Evolutionary conservation across 257 asterid genomes (phyloP), one percentile per base, ranked within the genome.

Genomic region (Linderniella brevidens): DNA sequence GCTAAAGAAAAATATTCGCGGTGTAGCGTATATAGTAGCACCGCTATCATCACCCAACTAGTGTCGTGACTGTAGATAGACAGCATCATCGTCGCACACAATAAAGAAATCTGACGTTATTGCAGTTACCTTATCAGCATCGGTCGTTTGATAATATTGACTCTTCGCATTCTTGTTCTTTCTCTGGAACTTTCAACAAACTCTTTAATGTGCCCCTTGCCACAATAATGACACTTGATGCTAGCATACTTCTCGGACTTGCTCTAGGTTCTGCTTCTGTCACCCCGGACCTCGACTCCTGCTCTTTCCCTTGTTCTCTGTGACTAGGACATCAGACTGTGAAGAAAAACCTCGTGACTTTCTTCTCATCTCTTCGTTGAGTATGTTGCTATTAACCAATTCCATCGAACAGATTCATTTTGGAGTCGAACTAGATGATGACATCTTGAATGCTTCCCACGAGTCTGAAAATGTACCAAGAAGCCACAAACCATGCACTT

Each of bases 311-410:
- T 10, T 40, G 9, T 40, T 12, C 45, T 40, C 45, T 40, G 3
- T 14, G 16, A 1, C 45, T 14, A 40, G 16, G n/a, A 40, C n/a
- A 12, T 10, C 45, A 10, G 45, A 4, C 16, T 40, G 45, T 10
- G 11, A 4, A 40, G 3, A 40, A 3, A 11, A 40, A 40, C 45
- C 16, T 10, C 6, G 11, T 10, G 45, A 11, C 16, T 40, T 40
- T 14, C 45, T 40, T 40, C 9, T 40, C 45, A 40, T 40, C 45
- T 40, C 45, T 11, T 55, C 54, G 41, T 40, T 40, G 5, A 40
- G 16, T 0, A 40, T 10, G n/a, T 0, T 14, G 45, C 45, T 40
- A 3, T 40, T 40, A 11, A 14, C 45, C n/a, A 11, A 40, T 11
- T 40, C 45, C 45, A 11, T 11, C n/a, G 11, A 11, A 11, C n/a